Evolutionary conservation across 176 grass and related monocot species (phyloP), one percentile per base, ranked within the genome.

Genomic region (Oryza australiensis): DNA sequence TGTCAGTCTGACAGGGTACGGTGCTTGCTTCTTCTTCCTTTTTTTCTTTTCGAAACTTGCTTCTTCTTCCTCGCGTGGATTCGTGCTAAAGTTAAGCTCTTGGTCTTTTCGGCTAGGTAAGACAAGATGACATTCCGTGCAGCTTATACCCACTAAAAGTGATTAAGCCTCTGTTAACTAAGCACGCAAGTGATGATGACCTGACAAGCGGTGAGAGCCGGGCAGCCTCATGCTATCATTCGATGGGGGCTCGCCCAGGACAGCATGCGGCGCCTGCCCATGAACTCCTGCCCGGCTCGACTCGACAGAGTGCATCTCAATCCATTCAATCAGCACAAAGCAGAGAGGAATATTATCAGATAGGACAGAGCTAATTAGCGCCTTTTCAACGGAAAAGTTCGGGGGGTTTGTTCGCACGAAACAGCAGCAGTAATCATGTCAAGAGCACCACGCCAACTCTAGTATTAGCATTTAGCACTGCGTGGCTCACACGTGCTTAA

Each of bases 401-500:
- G 6, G 37, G 68, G 68, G 68, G 27, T 28, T 74, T 88, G 76
- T 28, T 75, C 63, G 10, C 29, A 45, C 49, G 68, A 33, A 84
- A 88, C 76, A 73, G 76, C 69, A 12, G 82, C 70, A 23, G 70
- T 80, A 89, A 89, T 89, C 82, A 89, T 89, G 82, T 23, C 6
- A n/a, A 59, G 35, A 70, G 16, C 23, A n/a, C 70, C 87, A 85
- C 82, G 82, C 76, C 69, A 3, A 64, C 43, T 64, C 23, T 48
- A 28, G 18, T 14, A 2, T 7, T 29, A 22, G 35, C 12, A 45
- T 18, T 7, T 29, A 22, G 35, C 12, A 45, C 26, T 53, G 62
- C 60, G n/a, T 62, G 77, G 48, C 26, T 79, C 62, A 42, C 75
- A 26, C 55, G 75, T 28, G 33, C 24, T 77, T 35, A 53, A 5